phyloP scores from a whole-genome alignment of 106 monocot genomes.

The Phalaenopsis aphrodite region DNA sequence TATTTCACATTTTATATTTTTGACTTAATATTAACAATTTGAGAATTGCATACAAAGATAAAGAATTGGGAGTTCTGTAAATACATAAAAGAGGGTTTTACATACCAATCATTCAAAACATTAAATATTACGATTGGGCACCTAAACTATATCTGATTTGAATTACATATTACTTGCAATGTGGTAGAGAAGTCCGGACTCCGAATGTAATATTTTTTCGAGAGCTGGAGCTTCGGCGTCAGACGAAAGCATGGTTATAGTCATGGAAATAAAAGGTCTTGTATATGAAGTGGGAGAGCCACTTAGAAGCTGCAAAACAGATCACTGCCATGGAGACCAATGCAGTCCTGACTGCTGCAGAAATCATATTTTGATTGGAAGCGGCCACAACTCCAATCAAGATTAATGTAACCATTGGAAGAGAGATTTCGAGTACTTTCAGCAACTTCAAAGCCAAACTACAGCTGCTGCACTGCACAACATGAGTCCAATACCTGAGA shows the following conservation, averaged over 20 bases:
- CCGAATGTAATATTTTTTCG: too few relatives aligned
- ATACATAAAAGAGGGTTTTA: too few relatives aligned
- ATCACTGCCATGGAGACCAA: slow-evolving; percentile 41
- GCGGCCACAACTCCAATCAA: slow-evolving; percentile 57
- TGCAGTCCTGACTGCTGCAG: slow-evolving; percentile 32
- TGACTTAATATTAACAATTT: too few relatives aligned
- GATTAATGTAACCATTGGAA: slow-evolving; percentile 55
- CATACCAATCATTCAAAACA: too few relatives aligned
- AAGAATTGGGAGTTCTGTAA: too few relatives aligned
- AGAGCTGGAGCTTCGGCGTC: slow-evolving; percentile 4
- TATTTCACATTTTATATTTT: too few relatives aligned
- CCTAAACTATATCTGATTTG: too few relatives aligned
- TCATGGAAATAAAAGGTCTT: slow-evolving; percentile 93
- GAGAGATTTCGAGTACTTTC: slow-evolving; percentile 45
- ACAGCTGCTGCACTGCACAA: slow-evolving; percentile 80
- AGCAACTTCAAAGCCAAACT: slow-evolving; percentile 42
- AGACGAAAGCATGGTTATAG: slow-evolving; percentile 76
- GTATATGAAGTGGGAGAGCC: slow-evolving; percentile 74
- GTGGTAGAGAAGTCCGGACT: too few relatives aligned
- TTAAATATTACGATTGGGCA: too few relatives aligned
- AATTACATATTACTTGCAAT: too few relatives aligned
- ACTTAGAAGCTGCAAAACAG: slow-evolving; percentile 55
- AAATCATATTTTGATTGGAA: slow-evolving; percentile 30
- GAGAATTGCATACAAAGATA: too few relatives aligned
- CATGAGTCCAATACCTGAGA: slow-evolving; percentile 75